phyloP scores from a whole-genome alignment of 1,284 basidiomycete genomes.

The Erythrobasidium hasegawianum region DNA sequence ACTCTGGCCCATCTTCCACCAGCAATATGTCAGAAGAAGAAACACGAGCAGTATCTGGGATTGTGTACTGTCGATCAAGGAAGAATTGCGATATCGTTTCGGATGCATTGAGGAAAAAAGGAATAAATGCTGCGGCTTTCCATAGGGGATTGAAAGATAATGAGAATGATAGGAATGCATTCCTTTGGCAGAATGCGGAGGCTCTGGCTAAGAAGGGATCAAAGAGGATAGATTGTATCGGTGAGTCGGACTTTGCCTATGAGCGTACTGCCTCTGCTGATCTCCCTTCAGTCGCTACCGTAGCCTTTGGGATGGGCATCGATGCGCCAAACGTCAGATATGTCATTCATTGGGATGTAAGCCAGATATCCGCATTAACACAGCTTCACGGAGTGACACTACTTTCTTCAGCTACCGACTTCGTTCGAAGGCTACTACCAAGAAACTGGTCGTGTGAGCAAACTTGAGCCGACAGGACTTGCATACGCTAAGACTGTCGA shows the following conservation, averaged over 20 bases:
- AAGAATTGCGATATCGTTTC: conserved; percentile 66
- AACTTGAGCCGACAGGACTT: too few relatives aligned
- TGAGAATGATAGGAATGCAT: conserved; percentile 60
- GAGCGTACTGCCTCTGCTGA: too few relatives aligned
- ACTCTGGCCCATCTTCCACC: background rate
- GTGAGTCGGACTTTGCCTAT: conserved; percentile 55
- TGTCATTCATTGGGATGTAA: conserved; percentile 65
- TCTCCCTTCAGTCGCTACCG: conserved; percentile 61
- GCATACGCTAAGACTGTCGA: too few relatives aligned
- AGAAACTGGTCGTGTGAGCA: conserved; percentile 63
- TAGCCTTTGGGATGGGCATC: conserved; percentile 75
- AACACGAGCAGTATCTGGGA: conserved; percentile 58
- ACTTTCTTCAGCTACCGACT: conserved; percentile 7
- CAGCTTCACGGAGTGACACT: conserved; percentile 66
- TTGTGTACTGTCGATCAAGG: conserved; percentile 71
- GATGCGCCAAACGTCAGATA: conserved; percentile 68
- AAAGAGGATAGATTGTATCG: conserved; percentile 34
- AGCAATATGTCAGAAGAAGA: conserved; percentile 2
- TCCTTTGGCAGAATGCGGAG: conserved; percentile 59
- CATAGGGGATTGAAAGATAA: conserved; percentile 60
- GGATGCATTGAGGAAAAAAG: conserved; percentile 59
- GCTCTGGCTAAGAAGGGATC: conserved; percentile 56
- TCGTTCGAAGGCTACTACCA: conserved; percentile 69
- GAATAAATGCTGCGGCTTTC: conserved; percentile 68
- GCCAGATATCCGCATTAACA: conserved; percentile 61